Percentiles rank a stretch among this genome's conserved stretches.
Conservation (phyloP, 2,329 filamentous ascomycete species). For the Hymenoscyphus occultus region DNA sequence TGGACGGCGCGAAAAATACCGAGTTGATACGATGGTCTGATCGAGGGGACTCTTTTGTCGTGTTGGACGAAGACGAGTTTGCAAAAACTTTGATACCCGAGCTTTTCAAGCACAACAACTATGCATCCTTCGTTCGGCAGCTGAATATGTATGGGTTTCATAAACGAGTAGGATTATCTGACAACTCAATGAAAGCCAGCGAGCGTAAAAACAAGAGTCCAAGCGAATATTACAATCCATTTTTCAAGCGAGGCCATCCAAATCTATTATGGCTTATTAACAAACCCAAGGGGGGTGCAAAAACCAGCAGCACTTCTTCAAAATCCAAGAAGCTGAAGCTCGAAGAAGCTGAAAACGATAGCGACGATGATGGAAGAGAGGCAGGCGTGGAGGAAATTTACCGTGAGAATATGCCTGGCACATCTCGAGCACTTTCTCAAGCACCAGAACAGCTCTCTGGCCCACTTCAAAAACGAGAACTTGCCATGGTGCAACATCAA, state of each 20-base stretch:
- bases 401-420: constrained; percentile 45
- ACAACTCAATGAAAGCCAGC: constrained; percentile 96
- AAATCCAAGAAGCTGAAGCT: constrained; percentile 54
- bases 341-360: constrained; percentile 66
- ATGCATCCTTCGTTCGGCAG: constrained; percentile 73
- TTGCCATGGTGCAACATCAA: constrained; percentile 74
- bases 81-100: constrained; percentile 71
- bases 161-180: constrained; percentile 79
- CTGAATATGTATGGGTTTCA: constrained; percentile 65
- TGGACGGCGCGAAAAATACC: constrained; percentile 89
- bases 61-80: constrained; percentile 91
- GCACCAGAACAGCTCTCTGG: constrained; percentile 37
- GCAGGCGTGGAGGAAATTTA: constrained; percentile 35
- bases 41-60: constrained; percentile 93
- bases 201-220: constrained; percentile 97
- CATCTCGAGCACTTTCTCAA: constrained; percentile 36
- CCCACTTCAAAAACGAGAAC: constrained; percentile 65
- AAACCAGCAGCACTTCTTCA: constrained; percentile 33
- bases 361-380: constrained; percentile 61
- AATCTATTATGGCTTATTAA: constrained; percentile 95
- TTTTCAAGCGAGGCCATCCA: constrained; percentile 88
- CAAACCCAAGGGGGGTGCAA: constrained; percentile 74
- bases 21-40: constrained; percentile 97
- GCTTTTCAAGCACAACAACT: constrained; percentile 77
- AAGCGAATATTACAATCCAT: constrained; percentile 96